Base-by-base conservation (phyloP, 306 rosid genomes). In the Styphnolobium japonicum region DNA sequence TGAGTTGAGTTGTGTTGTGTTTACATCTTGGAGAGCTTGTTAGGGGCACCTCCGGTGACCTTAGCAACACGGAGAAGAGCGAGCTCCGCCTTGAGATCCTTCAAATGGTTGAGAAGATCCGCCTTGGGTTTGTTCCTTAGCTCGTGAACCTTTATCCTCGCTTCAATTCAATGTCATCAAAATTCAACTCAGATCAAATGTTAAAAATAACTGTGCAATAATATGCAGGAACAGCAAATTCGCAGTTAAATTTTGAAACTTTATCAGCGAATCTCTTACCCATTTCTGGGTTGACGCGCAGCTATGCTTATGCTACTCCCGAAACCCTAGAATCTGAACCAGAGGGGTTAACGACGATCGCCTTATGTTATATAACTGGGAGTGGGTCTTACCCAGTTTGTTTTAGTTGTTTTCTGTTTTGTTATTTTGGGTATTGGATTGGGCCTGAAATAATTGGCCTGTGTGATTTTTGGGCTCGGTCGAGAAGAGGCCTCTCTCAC, bases 41-140 rank as follows among this genome's bases (percentile, higher is more conserved):
- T 94, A n/a, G 98, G 93, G 8, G 98, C 96, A 27, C 96, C 98
- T 11, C 98, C 96, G 0, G 98, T 94, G 88, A 92, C 98, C 85
- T 94, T 94, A 4, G 98, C 97, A 0, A 94, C 98, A 2, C 98
- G 96, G 58, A 94, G 97, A 2, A 92, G 87, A 36, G 97, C 88
- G 0, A 94, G 96, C 88, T 92, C 98, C 0, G 98, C 94, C 87
- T 92, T 92, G 56, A 92, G 92, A 79, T 94, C 98, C 89, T 92
- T 94, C 57, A 92, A 84, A 89, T 94, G 97, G 56, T 9, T 79
- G 84, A 85, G 63, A 27, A 94, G 87, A 25, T 94, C 98, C 1
- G 70, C 86, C 87, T 90, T 94, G 0, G 88, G 37, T 71, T 92
- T 94, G 81, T 77, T 90, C 90, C 98, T 88, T 79, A 94, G 70